Conservation (phyloP, 352 stramenopile genomes). For the Phytophthora cryptogea region DNA sequence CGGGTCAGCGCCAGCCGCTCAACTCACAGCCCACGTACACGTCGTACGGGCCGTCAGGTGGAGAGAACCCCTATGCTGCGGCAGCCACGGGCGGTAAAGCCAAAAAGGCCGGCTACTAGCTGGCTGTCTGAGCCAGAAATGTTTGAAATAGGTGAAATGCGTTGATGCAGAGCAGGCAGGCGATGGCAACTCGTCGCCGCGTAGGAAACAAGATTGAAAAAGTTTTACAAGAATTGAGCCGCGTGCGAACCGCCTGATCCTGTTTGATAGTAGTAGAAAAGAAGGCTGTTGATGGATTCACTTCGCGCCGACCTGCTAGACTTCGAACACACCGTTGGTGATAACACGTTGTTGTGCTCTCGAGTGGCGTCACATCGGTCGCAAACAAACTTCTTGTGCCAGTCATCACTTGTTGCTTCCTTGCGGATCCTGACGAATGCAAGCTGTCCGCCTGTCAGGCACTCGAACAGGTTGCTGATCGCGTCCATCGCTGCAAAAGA, state of each 20-base stretch:
- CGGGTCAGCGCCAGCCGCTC: conserved; percentile 40
- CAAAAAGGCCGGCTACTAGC: conserved; percentile 27
- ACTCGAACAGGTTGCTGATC: conserved; percentile 18
- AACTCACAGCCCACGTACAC: conserved; percentile 44
- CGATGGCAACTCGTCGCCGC: neutral
- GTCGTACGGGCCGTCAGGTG: conserved; percentile 32
- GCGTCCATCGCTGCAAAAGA: conserved; percentile 22
- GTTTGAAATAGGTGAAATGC: conserved; percentile 35
- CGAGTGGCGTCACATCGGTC: neutral
- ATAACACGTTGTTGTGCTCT: neutral
- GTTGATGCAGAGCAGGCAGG: conserved; percentile 9
- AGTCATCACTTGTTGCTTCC: conserved; percentile 4
- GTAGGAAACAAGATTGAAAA: conserved; percentile 22
- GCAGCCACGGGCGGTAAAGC: conserved; percentile 31
- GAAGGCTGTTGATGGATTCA: neutral
- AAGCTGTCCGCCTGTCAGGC: conserved; percentile 9
- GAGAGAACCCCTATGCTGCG: conserved; percentile 39
- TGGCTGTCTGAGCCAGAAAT: conserved; percentile 6
- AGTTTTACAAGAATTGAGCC: conserved; percentile 36
- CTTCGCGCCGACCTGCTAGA: neutral
- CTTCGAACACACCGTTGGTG: neutral
- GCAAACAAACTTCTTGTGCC: neutral
- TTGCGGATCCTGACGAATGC: conserved; percentile 17
- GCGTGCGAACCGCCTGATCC: conserved; percentile 2
- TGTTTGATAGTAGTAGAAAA: neutral